phyloP scores from a whole-genome alignment of 2,329 filamentous ascomycete genomes.

The Byssothecium circinans region DNA sequence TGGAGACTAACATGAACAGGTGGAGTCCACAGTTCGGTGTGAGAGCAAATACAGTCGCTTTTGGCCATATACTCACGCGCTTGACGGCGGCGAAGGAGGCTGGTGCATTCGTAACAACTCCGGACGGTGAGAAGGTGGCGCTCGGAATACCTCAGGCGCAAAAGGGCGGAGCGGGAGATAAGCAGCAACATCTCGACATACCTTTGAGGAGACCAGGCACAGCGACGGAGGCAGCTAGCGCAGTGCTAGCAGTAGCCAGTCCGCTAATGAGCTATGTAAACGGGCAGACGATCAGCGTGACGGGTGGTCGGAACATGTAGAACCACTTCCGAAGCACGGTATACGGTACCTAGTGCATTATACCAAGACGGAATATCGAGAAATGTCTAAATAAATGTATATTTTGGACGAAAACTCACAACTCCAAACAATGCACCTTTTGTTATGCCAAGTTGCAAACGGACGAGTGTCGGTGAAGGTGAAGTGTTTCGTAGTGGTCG shows the following conservation, averaged over 20 bases:
- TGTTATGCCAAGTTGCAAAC: too few relatives aligned
- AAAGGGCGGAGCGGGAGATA: conserved; percentile 37
- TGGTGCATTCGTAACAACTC: conserved; percentile 75
- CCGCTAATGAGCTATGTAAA: conserved; percentile 83
- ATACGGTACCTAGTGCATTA: too few relatives aligned
- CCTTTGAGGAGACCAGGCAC: conserved; percentile 75
- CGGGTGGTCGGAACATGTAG: conserved; percentile 71
- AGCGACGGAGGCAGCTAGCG: conserved; percentile 77
- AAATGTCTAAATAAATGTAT: too few relatives aligned
- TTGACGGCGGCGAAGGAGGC: conserved; percentile 83
- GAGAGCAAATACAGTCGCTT: conserved; percentile 79
- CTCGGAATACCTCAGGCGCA: conserved; percentile 50
- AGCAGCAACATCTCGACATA: conserved; percentile 64
- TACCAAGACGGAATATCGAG: too few relatives aligned
- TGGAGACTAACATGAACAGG: conserved; percentile 19
- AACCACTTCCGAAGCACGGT: too few relatives aligned
- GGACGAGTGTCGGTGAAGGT: neutral
- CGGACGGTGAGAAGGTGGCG: conserved; percentile 63
- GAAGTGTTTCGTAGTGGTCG: conserved; percentile 6
- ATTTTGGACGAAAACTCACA: conserved; percentile 1
- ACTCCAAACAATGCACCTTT: neutral
- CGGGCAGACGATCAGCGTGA: conserved; percentile 85
- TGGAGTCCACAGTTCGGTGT: conserved; percentile 86
- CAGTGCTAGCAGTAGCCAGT: conserved; percentile 76
- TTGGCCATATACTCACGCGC: conserved; percentile 78